Conservation (phyloP, 805 yeast genomes). For the Hanseniaspora taiwanica region DNA sequence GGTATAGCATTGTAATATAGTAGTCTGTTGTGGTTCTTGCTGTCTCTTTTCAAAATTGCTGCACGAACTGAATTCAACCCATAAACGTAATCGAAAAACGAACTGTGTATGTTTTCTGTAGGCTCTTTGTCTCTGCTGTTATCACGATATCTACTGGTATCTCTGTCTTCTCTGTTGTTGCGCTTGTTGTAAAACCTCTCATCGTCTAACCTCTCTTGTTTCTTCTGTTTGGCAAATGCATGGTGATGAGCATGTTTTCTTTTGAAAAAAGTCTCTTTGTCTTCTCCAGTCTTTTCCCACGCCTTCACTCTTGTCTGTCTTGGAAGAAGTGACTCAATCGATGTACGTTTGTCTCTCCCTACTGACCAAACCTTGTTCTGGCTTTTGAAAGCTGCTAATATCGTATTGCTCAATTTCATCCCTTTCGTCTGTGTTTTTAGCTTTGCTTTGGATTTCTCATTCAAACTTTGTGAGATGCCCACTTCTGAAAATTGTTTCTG, state of each 20-base stretch:
- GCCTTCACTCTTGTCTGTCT: constrained; percentile 33
- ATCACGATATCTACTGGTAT: constrained; percentile 11
- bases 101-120: constrained; percentile 23
- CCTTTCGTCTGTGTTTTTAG: no score
- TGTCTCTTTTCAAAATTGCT: constrained; percentile 43
- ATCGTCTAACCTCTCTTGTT: constrained; percentile 8
- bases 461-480: no score
- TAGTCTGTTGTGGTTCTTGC: constrained; percentile 40
- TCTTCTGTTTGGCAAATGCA: constrained; percentile 25
- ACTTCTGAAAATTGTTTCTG: no score
- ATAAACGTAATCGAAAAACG: constrained; percentile 53
- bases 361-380: no score
- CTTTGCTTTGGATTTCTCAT: no score
- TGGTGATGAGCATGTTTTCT: constrained; percentile 56
- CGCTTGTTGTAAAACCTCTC: no score
- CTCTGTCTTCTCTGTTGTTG: not conserved
- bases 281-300: constrained; percentile 51
- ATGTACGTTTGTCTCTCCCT: not conserved
- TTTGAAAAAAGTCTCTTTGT: constrained; percentile 49
- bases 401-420: no score
- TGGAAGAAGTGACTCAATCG: not conserved
- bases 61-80: constrained; percentile 69
- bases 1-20: constrained; percentile 31
- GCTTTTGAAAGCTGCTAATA: no score
- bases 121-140: constrained; percentile 9